Conservation (phyloP, 1,284 basidiomycete genomes). For the Pterulicium gracile region DNA sequence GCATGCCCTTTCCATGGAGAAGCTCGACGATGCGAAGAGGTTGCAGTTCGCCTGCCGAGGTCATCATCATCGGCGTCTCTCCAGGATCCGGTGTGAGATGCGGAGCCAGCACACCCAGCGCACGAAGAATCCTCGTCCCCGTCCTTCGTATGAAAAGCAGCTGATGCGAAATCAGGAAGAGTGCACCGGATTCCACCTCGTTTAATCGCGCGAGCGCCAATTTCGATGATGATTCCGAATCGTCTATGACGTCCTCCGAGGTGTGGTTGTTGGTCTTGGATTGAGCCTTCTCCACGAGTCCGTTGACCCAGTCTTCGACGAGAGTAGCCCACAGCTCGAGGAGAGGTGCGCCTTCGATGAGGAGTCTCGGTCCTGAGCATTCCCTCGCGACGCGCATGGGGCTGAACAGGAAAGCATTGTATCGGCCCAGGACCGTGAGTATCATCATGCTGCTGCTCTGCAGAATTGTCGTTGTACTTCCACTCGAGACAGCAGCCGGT, state of each 20-base stretch:
- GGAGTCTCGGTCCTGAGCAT: slow-evolving; percentile 46
- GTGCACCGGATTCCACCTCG: slow-evolving; percentile 62
- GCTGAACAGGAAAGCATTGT: slow-evolving; percentile 72
- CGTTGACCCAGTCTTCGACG: slow-evolving; percentile 59
- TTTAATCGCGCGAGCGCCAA: slow-evolving; percentile 32
- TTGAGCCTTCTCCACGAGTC: slow-evolving; percentile 27
- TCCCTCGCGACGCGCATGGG: slow-evolving; percentile 61
- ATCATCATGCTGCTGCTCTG: neutral
- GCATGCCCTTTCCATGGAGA: slow-evolving; percentile 33
- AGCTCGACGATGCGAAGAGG: slow-evolving; percentile 35
- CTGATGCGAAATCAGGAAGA: slow-evolving; percentile 75
- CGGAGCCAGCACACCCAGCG: slow-evolving; percentile 34
- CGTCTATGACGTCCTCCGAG: slow-evolving; percentile 28
- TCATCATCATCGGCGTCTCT: slow-evolving; percentile 13
- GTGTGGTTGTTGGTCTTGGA: neutral
- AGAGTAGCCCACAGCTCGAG: slow-evolving; percentile 69
- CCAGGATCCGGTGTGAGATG: slow-evolving; percentile 27
- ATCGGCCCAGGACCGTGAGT: slow-evolving; percentile 49
- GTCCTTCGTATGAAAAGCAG: slow-evolving; percentile 34
- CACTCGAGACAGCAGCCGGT: neutral
- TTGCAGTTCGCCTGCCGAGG: slow-evolving; percentile 11
- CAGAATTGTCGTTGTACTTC: neutral
- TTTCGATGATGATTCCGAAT: slow-evolving; percentile 18
- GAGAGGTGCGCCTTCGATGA: slow-evolving; percentile 55
- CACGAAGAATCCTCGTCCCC: slow-evolving; percentile 52